These are phyloP conservation scores for Pleurotus eryngii DNA, from an alignment of 768 basidiomycete species.

Conservation along the genomic window DNA sequence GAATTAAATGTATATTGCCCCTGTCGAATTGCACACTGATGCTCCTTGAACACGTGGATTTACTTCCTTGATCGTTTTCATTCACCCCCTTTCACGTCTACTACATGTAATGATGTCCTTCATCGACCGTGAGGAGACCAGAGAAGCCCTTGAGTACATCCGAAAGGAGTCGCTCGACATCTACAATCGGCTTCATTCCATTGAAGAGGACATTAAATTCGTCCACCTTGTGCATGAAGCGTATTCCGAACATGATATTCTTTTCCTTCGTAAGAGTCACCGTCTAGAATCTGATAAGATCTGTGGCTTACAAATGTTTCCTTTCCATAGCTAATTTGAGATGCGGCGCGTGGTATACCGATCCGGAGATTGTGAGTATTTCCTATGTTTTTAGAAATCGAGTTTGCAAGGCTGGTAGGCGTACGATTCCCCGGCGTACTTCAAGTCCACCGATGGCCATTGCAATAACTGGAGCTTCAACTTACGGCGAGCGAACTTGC, in stretches of 20 bases:
- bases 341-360: constrained; percentile 92
- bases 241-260: constrained; percentile 40
- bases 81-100: too few species aligned
- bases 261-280: constrained; percentile 46
- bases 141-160: constrained; percentile 43
- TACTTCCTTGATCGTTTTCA: too few species aligned
- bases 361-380: constrained; percentile 55
- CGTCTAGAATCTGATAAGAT: not conserved
- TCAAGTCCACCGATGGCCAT: constrained; percentile 92
- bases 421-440: constrained; percentile 60
- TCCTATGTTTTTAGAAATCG: not conserved
- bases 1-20: too few species aligned
- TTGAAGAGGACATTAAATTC: constrained; percentile 73
- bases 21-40: too few species aligned
- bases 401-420: constrained; percentile 19
- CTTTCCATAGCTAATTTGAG: constrained; percentile 72
- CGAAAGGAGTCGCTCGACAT: constrained; percentile 72
- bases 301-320: not conserved
- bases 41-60: too few species aligned
- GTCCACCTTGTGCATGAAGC: constrained; percentile 49
- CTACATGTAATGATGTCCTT: too few species aligned
- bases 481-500: constrained; percentile 79
- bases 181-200: constrained; percentile 86
- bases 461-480: constrained; percentile 84
- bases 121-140: not conserved